phyloP scores from a whole-genome alignment of 345 rosid species.

The Lumnitzera littorea region DNA sequence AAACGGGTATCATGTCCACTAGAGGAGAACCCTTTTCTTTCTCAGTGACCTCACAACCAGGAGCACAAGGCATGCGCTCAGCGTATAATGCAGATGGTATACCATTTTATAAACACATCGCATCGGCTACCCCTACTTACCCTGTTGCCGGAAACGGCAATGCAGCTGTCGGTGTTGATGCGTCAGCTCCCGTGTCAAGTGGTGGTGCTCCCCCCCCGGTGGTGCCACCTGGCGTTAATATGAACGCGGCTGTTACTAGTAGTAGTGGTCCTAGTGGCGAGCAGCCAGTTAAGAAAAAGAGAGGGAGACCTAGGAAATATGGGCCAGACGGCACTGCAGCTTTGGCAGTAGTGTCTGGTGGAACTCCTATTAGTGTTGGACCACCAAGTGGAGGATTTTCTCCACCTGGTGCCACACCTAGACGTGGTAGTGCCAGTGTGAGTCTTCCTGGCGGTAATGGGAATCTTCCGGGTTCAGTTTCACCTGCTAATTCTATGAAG shows the following conservation, averaged over 20 bases:
- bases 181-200: slow-evolving; percentile 4
- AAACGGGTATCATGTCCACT: slow-evolving; percentile 42
- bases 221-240: slow-evolving; percentile 20
- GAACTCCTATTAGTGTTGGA: slow-evolving; percentile 15
- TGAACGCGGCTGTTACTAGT: slow-evolving; percentile 12
- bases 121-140: slow-evolving; percentile 26
- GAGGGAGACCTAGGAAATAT: slow-evolving; percentile 73
- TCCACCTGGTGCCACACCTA: slow-evolving; percentile 13
- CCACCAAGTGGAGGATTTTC: slow-evolving; percentile 24
- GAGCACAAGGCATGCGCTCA: slow-evolving; percentile 44
- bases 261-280: slow-evolving; percentile 1
- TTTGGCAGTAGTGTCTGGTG: slow-evolving; percentile 23
- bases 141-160: slow-evolving; percentile 10
- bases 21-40: slow-evolving; percentile 27
- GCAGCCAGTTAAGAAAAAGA: slow-evolving; percentile 44
- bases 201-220: slow-evolving; percentile 1
- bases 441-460: slow-evolving; percentile 9
- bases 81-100: slow-evolving; percentile 39
- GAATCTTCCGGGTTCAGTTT: slow-evolving; percentile 4
- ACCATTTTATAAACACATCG: slow-evolving; percentile 35
- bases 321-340: slow-evolving; percentile 54
- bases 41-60: slow-evolving; percentile 23
- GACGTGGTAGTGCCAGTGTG: slow-evolving; percentile 3
- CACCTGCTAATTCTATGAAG: slow-evolving; percentile 40
- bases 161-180: slow-evolving; percentile 4